Base-by-base conservation (phyloP, 495 filamentous ascomycete species). In the Evansstolkia leycettana region DNA sequence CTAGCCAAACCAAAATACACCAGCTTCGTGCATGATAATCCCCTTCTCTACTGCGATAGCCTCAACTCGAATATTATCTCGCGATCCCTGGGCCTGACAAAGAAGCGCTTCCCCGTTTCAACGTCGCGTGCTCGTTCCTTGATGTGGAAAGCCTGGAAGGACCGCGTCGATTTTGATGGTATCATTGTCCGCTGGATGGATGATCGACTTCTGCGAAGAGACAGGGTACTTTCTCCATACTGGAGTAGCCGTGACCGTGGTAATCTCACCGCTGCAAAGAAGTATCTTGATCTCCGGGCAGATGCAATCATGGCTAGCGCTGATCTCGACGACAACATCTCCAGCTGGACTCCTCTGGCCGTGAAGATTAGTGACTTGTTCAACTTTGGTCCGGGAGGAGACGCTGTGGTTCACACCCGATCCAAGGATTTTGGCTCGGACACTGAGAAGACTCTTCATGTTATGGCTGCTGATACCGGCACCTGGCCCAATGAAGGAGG, bases 401-500 rank as follows among this genome's bases (percentile, higher is more conserved):
- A 79, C 33, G 58, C 62, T 3, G 57, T 66, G 27, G 51, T 64
- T 26, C 54, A 60, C 13, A 66, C 58, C 0, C 45, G 58, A 10
- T 64, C 62, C 0, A 63, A 60, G 37, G 58, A 64, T 37, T 50
- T 61, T 34, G 51, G 57, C 25, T 50, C 51, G 1, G 76, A 78
- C 44, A 74, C 60, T 7, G 63, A 71, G 12, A 58, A 68, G 24
- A 63, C 54, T 5, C 61, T 80, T 10, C 75, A 77, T 40, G 73
- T 80, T 34, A 62, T 80, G 43, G 73, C 75, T 29, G 66, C 72
- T 9, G 76, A 80, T 47, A 77, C 61, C 24, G 73, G 73, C 10
- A 78, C 73, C 19, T 80, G 76, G 76, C 76, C 76, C 0, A 76
- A 78, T 34, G 71, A 77, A 44, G 72, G 71, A 34, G 76, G 76